These are phyloP conservation scores for Sporothrix pseudoabietina DNA, from an alignment of 2,329 filamentous ascomycete genomes.

Conservation along the genomic window DNA sequence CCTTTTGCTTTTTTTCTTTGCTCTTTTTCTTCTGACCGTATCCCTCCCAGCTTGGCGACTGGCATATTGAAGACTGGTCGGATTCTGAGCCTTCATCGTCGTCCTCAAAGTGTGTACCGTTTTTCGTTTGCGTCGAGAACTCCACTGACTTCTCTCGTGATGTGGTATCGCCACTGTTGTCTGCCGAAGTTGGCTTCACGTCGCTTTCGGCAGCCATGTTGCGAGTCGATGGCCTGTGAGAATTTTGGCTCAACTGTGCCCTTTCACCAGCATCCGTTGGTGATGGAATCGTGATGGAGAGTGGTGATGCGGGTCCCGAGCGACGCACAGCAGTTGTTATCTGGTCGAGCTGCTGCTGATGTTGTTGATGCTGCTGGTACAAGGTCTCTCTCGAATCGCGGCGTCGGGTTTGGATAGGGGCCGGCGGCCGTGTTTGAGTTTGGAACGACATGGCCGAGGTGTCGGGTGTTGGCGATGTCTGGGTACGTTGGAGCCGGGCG, in stretches of 20 bases:
- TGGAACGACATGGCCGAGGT: slow-evolving; percentile 27
- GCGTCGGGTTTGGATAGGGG: slow-evolving; percentile 37
- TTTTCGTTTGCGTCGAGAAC: slow-evolving; percentile 42
- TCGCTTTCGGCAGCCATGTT: slow-evolving; percentile 24
- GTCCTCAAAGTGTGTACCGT: slow-evolving; percentile 33
- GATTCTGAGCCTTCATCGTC: slow-evolving; percentile 42
- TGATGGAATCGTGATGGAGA: slow-evolving; percentile 41
- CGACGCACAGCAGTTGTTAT: slow-evolving; percentile 37
- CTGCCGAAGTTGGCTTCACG: slow-evolving; percentile 30
- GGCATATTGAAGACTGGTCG: slow-evolving; percentile 57
- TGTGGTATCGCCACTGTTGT: slow-evolving; percentile 37
- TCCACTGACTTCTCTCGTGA: slow-evolving; percentile 43
- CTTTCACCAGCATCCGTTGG: slow-evolving; percentile 18
- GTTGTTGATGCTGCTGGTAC: slow-evolving; percentile 36
- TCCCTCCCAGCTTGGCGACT: slow-evolving; percentile 64
- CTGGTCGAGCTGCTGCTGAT: slow-evolving; percentile 36
- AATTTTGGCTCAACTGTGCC: slow-evolving; percentile 2
- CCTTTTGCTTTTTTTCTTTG: slow-evolving; percentile 54
- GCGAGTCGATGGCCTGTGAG: neutral
- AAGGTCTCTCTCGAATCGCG: slow-evolving; percentile 34
- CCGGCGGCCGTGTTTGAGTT: slow-evolving; percentile 26
- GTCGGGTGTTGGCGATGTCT: slow-evolving; percentile 27
- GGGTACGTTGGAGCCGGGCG: slow-evolving; percentile 36
- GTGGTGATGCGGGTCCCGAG: slow-evolving; percentile 35
- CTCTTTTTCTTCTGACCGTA: slow-evolving; percentile 57